A percentile compares a stretch with the other conserved stretches of the same genome.
Conservation (phyloP, 306 rosid species). For the Pterocarpus santalinus region DNA sequence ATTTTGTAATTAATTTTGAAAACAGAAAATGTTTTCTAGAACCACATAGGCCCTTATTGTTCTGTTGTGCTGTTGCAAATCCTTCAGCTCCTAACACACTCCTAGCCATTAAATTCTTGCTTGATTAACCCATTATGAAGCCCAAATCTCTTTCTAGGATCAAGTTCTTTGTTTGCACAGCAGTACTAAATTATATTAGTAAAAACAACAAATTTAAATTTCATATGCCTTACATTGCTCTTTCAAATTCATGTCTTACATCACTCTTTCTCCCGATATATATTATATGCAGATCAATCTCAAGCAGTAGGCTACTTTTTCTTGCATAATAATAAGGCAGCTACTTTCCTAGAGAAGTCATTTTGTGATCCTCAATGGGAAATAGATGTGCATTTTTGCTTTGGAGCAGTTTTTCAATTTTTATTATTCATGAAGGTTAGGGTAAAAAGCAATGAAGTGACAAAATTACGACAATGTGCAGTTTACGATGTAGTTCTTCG, state of each 20-base stretch:
- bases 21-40: too few relatives aligned
- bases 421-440: not conserved
- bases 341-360: constrained; percentile 8
- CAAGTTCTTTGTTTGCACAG: not conserved
- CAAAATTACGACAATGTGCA: not conserved
- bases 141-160: not conserved
- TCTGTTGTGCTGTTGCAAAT: not conserved
- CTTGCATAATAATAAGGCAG: not conserved
- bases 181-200: not conserved
- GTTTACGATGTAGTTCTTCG: not conserved
- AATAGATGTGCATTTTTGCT: not conserved
- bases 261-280: not conserved
- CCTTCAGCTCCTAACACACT: not conserved
- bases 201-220: not conserved
- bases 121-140: constrained; percentile 1
- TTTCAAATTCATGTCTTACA: too few relatives aligned
- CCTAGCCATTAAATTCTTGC: not conserved
- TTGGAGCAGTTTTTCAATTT: not conserved
- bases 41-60: not conserved
- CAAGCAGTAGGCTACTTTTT: not conserved
- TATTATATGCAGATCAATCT: not conserved
- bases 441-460: not conserved
- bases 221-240: not conserved
- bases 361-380: not conserved
- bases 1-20: too few relatives aligned